phyloP scores from a whole-genome alignment of 2,329 filamentous ascomycete genomes.

The Penicillium glabrum region DNA sequence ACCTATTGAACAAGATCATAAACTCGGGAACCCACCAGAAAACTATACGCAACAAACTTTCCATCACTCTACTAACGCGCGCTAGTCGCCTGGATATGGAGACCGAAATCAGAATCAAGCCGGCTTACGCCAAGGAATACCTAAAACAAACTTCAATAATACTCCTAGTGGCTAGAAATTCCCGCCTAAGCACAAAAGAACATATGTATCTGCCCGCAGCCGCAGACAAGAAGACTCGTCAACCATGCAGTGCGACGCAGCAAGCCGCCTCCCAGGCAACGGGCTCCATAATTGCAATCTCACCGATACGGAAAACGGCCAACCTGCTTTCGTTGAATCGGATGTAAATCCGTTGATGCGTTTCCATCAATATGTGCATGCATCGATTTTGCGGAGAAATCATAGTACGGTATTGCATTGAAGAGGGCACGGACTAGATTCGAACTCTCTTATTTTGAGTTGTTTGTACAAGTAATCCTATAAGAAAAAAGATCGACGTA shows the following conservation, averaged over 20 bases:
- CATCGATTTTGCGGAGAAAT: background rate
- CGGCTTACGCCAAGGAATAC: background rate
- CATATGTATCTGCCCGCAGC: background rate
- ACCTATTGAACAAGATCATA: no score
- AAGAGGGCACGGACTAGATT: background rate
- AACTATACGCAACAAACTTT: background rate
- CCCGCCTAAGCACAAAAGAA: background rate
- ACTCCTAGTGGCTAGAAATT: background rate
- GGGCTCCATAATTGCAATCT: constrained; percentile 2
- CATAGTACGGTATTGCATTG: background rate
- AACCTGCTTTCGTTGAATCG: background rate
- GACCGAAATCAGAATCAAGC: background rate
- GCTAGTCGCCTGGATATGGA: background rate
- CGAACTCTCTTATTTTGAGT: background rate
- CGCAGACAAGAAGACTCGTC: constrained; percentile 4
- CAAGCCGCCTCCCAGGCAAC: constrained; percentile 7
- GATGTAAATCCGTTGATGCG: background rate
- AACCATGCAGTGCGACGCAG: constrained; percentile 12
- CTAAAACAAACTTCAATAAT: background rate
- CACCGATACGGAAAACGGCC: constrained; percentile 5
- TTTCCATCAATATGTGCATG: background rate
- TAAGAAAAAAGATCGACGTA: background rate
- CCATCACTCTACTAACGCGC: background rate
- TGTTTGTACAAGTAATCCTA: background rate
- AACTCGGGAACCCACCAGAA: background rate